Percentiles rank a stretch among this genome's conserved stretches.
Evolutionary conservation across 2,329 filamentous ascomycete species (phyloP).

Genomic region (Metarhizium rileyi): DNA sequence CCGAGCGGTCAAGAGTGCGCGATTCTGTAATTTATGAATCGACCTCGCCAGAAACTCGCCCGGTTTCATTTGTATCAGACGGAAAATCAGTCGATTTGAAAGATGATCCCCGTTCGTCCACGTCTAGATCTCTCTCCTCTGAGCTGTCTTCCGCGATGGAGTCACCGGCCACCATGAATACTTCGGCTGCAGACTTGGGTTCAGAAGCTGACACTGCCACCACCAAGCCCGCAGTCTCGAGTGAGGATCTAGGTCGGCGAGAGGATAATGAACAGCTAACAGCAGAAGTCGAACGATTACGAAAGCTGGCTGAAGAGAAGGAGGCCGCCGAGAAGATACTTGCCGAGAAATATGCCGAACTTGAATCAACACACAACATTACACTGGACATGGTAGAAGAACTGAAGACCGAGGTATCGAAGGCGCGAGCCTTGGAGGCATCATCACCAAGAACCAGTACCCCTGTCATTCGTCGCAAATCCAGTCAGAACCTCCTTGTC

Average conservation of each 20-base stretch:
- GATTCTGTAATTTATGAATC: constrained; percentile 45
- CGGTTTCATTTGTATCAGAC: constrained; percentile 79
- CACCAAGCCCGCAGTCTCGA: constrained; percentile 30
- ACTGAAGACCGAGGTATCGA: constrained; percentile 76
- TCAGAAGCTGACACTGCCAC: constrained; percentile 33
- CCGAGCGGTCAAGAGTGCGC: constrained; percentile 34
- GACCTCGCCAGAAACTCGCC: constrained; percentile 41
- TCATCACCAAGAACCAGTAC: constrained; percentile 55
- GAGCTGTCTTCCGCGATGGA: constrained; percentile 85
- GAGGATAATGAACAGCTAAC: constrained; percentile 34
- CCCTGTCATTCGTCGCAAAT: constrained; percentile 85
- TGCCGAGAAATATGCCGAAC: constrained; percentile 67
- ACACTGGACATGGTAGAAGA: constrained; percentile 81
- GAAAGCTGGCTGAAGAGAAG: constrained; percentile 62
- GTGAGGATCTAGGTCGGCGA: constrained; percentile 28
- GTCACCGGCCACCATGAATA: constrained; percentile 55
- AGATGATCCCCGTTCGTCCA: constrained; percentile 55
- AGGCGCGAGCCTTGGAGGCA: constrained; percentile 54
- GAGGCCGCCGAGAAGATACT: constrained; percentile 66
- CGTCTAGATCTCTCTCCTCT: constrained; percentile 81
- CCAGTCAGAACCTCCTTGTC: constrained; percentile 77
- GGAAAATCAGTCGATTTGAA: constrained; percentile 61
- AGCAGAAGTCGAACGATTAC: constrained; percentile 63
- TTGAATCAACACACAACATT: constrained; percentile 73
- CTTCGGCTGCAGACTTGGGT: constrained; percentile 45